Evolutionary conservation across 139 green algal species (phyloP), one percentile per base, ranked within the genome.

Genomic region (Chlorella sp.): DNA sequence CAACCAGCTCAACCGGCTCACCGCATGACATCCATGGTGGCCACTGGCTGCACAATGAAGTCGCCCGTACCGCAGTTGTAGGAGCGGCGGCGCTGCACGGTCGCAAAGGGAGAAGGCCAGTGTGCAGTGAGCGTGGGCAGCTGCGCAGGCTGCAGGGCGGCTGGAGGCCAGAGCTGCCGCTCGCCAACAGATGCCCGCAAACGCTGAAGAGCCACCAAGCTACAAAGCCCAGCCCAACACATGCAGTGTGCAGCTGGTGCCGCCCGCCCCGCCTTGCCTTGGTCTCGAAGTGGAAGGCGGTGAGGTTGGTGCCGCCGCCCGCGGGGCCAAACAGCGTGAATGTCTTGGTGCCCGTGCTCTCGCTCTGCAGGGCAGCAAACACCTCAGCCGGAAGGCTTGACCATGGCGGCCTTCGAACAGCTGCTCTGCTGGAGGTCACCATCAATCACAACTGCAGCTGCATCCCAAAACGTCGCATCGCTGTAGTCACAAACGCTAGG

Each of bases 271-370:
- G 41, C 13, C 51, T n/a, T 64, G 36, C 77, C 88, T 91, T 91
- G 36, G 88, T 91, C 65, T 91, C 88, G 28, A 85, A 82, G 36
- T 91, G 88, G 76, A 91, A 91, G 28, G 88, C 88, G 20, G 88
- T 91, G 32, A 90, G 58, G 48, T 92, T 87, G 78, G 48, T 68
- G 73, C 75, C 83, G 28, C 78, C 64, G 32, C 88, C 88, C 14
- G 88, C 43, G 24, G 86, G 70, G 4, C 80, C 76, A 86, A 91
- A 91, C 44, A 91, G 70, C 24, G 82, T 83, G 65, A 90, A 91
- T 13, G 74, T 90, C 22, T 85, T 85, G 41, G 87, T 91, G 68
- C 88, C 88, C 9, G 84, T 89, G 87, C 88, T 91, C 83, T 91
- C 88, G 40, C 54, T 87, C 83, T 89, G 56, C 44, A 34, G 2